These are phyloP conservation scores for Beta lomatogona DNA, from an alignment of 179 eudicot species.

Conservation along the genomic window DNA sequence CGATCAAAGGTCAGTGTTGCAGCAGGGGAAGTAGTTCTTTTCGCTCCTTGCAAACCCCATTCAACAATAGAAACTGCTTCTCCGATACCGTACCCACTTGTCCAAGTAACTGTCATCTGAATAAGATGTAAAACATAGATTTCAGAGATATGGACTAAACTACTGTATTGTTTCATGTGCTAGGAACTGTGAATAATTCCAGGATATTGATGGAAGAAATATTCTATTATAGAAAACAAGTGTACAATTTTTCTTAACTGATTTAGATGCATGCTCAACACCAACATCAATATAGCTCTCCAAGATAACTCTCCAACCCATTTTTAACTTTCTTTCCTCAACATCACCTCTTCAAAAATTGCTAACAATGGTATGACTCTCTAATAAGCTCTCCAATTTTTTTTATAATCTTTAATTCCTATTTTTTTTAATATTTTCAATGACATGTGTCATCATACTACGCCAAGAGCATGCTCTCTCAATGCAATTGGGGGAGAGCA, in stretches of 20 bases:
- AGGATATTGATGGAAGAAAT: neutral
- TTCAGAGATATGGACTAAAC: neutral
- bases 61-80: conserved; percentile 74
- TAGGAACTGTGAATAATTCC: neutral
- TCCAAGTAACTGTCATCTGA: conserved; percentile 93
- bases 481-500: no score
- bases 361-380: no score
- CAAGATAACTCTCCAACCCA: no score
- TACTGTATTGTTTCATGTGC: neutral
- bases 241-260: neutral
- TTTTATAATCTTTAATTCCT: no score
- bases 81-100: conserved; percentile 73
- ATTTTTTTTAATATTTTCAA: no score
- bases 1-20: conserved; percentile 76
- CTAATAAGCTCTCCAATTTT: no score
- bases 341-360: no score
- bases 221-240: neutral
- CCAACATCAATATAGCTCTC: no score
- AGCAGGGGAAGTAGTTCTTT: conserved; percentile 52
- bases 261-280: neutral
- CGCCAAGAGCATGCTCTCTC: no score
- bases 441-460: no score
- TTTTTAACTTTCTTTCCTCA: no score
- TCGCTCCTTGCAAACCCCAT: conserved; percentile 65
- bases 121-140: neutral